A percentile compares a stretch with the other conserved stretches of the same genome.
phyloP scores from a whole-genome alignment of 768 basidiomycete species.

The Amanita phalloides region DNA sequence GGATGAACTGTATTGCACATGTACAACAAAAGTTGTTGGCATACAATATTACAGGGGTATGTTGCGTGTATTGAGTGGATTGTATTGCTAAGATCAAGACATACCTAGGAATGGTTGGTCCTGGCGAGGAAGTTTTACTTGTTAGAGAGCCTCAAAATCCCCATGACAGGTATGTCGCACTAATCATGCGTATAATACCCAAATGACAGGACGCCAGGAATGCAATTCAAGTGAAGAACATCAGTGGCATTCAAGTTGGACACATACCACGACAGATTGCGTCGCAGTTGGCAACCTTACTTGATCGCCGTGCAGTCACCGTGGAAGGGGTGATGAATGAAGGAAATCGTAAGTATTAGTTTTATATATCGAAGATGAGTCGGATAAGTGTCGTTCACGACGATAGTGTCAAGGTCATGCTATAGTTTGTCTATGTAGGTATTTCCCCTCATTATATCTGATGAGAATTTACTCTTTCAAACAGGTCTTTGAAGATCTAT shows the following conservation, averaged over 20 bases:
- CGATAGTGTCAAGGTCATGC: conserved; percentile 6
- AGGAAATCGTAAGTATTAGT: conserved; percentile 45
- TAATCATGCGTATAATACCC: background rate
- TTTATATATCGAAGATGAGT: background rate
- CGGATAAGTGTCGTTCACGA: background rate
- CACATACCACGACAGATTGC: conserved; percentile 62
- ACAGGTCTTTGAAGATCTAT: conserved; percentile 56
- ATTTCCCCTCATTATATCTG: background rate
- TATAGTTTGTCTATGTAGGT: conserved; percentile 59
- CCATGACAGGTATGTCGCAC: conserved; percentile 48
- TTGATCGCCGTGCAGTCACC: conserved; percentile 51
- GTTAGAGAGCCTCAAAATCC: conserved; percentile 54
- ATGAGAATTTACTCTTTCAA: conserved; percentile 15
- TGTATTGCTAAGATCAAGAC: conserved; percentile 4
- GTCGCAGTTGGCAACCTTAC: conserved; percentile 50
- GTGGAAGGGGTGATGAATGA: conserved; percentile 64
- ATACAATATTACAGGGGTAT: conserved; percentile 73
- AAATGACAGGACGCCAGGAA: conserved; percentile 31
- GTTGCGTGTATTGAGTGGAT: conserved; percentile 7
- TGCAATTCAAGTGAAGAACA: conserved; percentile 77
- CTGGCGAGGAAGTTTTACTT: conserved; percentile 67
- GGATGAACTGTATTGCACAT: conserved; percentile 61
- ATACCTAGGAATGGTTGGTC: conserved; percentile 61
- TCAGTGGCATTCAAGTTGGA: conserved; percentile 64
- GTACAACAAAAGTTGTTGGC: conserved; percentile 63